These are phyloP conservation scores for Colletotrichum sp. DNA, from an alignment of 2,329 filamentous ascomycete species.

Conservation along the genomic window DNA sequence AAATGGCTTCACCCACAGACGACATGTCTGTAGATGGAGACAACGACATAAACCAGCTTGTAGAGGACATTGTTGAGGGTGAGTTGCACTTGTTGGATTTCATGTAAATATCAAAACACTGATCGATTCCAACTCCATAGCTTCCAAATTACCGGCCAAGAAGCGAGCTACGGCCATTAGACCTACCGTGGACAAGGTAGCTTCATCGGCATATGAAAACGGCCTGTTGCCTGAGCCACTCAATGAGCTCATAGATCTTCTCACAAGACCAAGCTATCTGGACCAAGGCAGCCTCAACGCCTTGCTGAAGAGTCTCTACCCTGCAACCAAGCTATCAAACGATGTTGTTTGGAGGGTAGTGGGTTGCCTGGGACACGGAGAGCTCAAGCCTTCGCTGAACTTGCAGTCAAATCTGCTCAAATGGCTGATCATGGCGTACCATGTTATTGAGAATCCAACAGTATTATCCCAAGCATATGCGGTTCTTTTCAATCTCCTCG, in stretches of 20 bases:
- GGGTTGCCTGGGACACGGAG: slow-evolving; percentile 77
- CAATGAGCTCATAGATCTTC: slow-evolving; percentile 67
- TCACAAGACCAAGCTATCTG: slow-evolving; percentile 70
- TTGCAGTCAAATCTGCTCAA: slow-evolving; percentile 75
- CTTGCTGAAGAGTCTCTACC: slow-evolving; percentile 78
- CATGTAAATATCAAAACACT: background rate
- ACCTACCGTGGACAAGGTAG: slow-evolving; percentile 66
- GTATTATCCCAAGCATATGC: slow-evolving; percentile 74
- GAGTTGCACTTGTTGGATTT: background rate
- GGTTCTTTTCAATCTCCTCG: slow-evolving; percentile 80
- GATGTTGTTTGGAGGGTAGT: slow-evolving; percentile 70
- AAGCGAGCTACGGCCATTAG: slow-evolving; percentile 68
- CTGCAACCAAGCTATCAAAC: slow-evolving; percentile 66
- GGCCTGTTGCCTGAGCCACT: slow-evolving; percentile 70
- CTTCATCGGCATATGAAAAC: slow-evolving; percentile 67
- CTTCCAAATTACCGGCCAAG: slow-evolving; percentile 67
- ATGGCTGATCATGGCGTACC: slow-evolving; percentile 81
- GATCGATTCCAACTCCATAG: slow-evolving; percentile 35
- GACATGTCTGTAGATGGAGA: slow-evolving; percentile 29
- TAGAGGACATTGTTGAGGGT: slow-evolving; percentile 39
- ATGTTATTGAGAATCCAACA: slow-evolving; percentile 67
- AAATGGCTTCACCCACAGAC: background rate
- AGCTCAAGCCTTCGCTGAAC: slow-evolving; percentile 73
- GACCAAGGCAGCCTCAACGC: slow-evolving; percentile 77
- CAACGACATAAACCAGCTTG: slow-evolving; percentile 37